phyloP scores from a whole-genome alignment of 1,284 basidiomycete species.

The Pseudozyma hubeiensis region DNA sequence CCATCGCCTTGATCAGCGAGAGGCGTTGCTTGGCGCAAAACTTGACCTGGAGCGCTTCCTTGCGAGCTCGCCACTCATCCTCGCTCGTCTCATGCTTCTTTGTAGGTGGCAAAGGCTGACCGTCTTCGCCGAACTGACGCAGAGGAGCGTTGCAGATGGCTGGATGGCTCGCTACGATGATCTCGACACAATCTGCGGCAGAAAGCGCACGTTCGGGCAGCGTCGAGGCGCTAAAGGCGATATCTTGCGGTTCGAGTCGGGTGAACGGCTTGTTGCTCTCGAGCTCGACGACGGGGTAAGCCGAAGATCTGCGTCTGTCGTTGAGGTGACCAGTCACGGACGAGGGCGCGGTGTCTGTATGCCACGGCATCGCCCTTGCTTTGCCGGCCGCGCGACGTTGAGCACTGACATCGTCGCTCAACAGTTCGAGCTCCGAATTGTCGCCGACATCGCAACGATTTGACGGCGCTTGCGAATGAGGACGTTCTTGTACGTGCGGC shows the following conservation, averaged over 20 bases:
- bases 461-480: conserved; percentile 2
- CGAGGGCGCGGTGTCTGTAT: conserved; percentile 5
- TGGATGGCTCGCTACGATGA: conserved; percentile 32
- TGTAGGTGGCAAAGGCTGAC: conserved; percentile 50
- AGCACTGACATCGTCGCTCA: conserved; percentile 27
- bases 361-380: conserved; percentile 21
- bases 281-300: background rate
- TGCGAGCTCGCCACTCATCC: conserved; percentile 49
- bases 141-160: conserved; percentile 45
- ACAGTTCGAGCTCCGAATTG: conserved; percentile 28
- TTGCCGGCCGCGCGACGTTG: conserved; percentile 32
- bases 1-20: conserved; percentile 59
- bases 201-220: conserved; percentile 27
- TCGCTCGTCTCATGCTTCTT: conserved; percentile 56
- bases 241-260: conserved; percentile 32
- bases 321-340: conserved; percentile 7
- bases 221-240: conserved; percentile 41
- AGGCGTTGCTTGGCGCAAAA: conserved; percentile 45
- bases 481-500: background rate
- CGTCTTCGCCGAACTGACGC: conserved; percentile 50
- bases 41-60: conserved; percentile 35
- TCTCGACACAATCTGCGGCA: conserved; percentile 26
- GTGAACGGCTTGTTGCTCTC: conserved; percentile 39
- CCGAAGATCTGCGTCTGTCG: conserved; percentile 9
- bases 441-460: conserved; percentile 16